Evolutionary conservation across 208 protist species (phyloP).

Genomic region (Lotmaria passim): DNA sequence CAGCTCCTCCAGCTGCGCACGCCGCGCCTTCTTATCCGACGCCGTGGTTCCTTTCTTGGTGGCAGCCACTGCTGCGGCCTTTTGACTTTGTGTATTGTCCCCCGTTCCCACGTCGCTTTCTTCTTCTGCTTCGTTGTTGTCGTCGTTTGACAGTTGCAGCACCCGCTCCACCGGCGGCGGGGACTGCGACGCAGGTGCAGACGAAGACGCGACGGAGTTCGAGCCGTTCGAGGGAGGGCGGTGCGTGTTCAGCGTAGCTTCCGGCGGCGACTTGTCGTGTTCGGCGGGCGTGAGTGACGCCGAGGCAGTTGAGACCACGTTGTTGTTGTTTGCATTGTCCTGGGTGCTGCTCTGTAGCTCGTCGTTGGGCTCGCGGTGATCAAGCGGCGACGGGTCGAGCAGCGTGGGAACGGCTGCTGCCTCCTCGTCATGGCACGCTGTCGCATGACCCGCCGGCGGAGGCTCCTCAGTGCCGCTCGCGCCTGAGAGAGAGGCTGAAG

Average conservation of each 20-base stretch:
- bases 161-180: conserved; percentile 9
- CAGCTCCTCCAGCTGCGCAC: conserved; percentile 26
- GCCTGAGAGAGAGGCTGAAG: neutral
- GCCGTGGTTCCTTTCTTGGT: neutral
- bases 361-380: too few relatives aligned
- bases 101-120: neutral
- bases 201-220: conserved; percentile 10
- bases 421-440: neutral
- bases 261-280: conserved; percentile 12
- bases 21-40: conserved; percentile 1
- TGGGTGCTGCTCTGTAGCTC: neutral
- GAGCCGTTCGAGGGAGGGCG: conserved; percentile 15
- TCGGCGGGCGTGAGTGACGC: conserved; percentile 8
- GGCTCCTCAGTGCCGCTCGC: neutral
- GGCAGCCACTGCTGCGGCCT: neutral
- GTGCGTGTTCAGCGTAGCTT: conserved; percentile 4
- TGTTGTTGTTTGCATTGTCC: neutral
- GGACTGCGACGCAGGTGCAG: neutral
- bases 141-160: neutral
- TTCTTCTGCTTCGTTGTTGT: neutral
- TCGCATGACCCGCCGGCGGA: neutral
- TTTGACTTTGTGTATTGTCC: too few relatives aligned
- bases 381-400: neutral
- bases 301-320: neutral
- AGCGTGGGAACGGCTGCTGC: neutral